Evolutionary conservation across 176 grass and related monocot species (phyloP).

Genomic region (Urochloa ruziziensis): DNA sequence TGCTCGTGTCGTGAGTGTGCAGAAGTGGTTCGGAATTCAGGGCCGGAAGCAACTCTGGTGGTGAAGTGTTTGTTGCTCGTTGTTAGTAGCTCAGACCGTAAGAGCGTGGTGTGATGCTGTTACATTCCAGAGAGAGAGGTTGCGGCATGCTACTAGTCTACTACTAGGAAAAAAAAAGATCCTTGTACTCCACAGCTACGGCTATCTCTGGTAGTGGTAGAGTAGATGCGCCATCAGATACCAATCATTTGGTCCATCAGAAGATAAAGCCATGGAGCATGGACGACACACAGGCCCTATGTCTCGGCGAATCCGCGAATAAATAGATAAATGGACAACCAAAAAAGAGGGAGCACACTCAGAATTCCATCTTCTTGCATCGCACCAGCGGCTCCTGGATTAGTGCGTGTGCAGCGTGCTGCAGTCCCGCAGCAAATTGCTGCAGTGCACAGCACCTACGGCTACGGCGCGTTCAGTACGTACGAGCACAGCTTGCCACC

Average conservation of each 20-base stretch:
- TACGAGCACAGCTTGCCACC: too few relatives aligned
- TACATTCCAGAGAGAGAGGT: neutral
- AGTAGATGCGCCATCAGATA: neutral
- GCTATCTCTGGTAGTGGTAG: neutral
- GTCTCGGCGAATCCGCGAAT: neutral
- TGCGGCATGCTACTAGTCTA: neutral
- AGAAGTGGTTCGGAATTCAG: conserved; percentile 33
- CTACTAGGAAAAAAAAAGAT: neutral
- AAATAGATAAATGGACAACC: too few relatives aligned
- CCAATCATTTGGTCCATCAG: too few relatives aligned
- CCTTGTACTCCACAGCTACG: neutral
- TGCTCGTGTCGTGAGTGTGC: neutral
- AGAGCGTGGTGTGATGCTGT: neutral
- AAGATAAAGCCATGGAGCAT: too few relatives aligned
- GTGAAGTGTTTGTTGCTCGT: neutral
- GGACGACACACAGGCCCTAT: too few relatives aligned
- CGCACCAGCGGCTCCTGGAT: too few relatives aligned
- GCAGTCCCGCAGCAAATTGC: too few relatives aligned
- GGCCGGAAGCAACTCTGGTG: neutral
- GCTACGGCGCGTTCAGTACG: too few relatives aligned
- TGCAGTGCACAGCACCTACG: too few relatives aligned
- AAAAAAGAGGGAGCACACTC: too few relatives aligned
- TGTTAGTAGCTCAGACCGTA: neutral
- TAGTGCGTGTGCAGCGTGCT: too few relatives aligned
- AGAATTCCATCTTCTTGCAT: too few relatives aligned